Conservation (phyloP, 2,329 filamentous ascomycete species). For the Penicillium sp. region DNA sequence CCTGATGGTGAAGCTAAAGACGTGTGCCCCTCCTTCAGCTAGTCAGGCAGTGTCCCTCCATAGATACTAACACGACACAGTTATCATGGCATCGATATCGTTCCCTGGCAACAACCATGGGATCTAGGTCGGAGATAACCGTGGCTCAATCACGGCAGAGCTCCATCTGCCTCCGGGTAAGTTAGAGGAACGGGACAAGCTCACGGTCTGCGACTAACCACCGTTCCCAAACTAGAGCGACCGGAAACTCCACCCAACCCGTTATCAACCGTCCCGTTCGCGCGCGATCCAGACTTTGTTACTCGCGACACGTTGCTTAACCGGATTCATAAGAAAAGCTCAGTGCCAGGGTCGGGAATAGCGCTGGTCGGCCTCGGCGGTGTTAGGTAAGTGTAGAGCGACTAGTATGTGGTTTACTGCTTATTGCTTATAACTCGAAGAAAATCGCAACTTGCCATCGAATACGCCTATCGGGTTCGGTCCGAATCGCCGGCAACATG, state of each 20-base stretch:
- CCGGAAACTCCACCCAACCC: slow-evolving; percentile 10
- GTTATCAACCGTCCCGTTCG: too few relatives aligned
- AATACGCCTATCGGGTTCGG: neutral
- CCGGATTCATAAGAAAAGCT: slow-evolving; percentile 27
- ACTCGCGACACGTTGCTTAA: too few relatives aligned
- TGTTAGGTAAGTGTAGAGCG: slow-evolving; percentile 11
- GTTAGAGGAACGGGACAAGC: neutral
- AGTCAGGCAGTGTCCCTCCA: too few relatives aligned
- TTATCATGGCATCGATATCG: slow-evolving; percentile 4
- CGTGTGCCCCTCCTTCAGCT: neutral
- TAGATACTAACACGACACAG: neutral
- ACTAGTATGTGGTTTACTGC: neutral
- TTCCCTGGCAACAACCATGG: slow-evolving; percentile 1
- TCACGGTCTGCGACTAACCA: too few relatives aligned
- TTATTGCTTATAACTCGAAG: neutral
- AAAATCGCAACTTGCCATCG: slow-evolving; percentile 1
- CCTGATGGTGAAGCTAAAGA: neutral
- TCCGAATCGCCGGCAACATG: neutral
- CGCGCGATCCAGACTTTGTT: too few relatives aligned
- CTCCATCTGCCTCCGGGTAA: slow-evolving; percentile 4
- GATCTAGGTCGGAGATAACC: neutral
- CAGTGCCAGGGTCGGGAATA: slow-evolving; percentile 9
- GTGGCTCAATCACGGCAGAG: neutral
- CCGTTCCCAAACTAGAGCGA: too few relatives aligned
- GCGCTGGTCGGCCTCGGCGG: slow-evolving; percentile 21